A percentile compares a stretch with the other conserved stretches of the same genome.
Evolutionary conservation across 208 protist species (phyloP).

Genomic region (Leishmania braziliensis): DNA sequence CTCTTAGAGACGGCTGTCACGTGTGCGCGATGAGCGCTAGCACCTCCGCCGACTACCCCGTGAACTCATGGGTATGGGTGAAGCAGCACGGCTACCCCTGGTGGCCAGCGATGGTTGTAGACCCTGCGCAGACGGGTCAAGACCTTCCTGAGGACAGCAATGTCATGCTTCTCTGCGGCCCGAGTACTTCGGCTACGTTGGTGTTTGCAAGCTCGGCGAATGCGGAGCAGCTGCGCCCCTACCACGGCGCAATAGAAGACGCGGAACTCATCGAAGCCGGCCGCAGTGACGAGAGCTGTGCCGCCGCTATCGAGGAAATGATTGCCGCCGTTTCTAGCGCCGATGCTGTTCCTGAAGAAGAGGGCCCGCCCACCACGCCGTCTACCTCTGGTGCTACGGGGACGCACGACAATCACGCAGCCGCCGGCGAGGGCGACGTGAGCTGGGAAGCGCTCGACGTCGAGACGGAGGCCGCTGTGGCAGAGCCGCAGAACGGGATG

Average conservation of each 20-base stretch:
- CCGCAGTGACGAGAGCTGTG: slow-evolving; percentile 42
- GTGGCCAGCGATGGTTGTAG: slow-evolving; percentile 77
- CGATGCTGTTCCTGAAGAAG: background rate
- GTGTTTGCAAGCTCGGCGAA: slow-evolving; percentile 52
- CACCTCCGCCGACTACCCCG: slow-evolving; percentile 28
- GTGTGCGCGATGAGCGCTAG: slow-evolving; percentile 4
- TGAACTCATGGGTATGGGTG: slow-evolving; percentile 77
- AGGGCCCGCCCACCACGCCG: background rate
- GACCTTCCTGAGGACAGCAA: slow-evolving; percentile 51
- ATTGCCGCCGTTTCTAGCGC: slow-evolving; percentile 4
- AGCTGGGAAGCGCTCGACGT: background rate
- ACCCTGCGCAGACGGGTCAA: slow-evolving; percentile 35
- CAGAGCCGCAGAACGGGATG: background rate
- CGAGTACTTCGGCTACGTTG: slow-evolving; percentile 48
- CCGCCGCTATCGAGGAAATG: slow-evolving; percentile 61
- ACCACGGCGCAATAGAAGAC: slow-evolving; percentile 35
- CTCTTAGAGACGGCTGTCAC: slow-evolving; percentile 10
- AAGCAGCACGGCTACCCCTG: slow-evolving; percentile 82
- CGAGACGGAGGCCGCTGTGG: background rate
- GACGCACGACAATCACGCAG: background rate
- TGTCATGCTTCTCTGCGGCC: slow-evolving; percentile 66
- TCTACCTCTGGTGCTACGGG: background rate
- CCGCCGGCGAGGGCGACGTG: background rate
- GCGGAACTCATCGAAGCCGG: slow-evolving; percentile 41
- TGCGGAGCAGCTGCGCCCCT: slow-evolving; percentile 41